These are phyloP conservation scores for Lolium multiflorum DNA, from an alignment of 176 grass and related monocot genomes.

Conservation along the genomic window DNA sequence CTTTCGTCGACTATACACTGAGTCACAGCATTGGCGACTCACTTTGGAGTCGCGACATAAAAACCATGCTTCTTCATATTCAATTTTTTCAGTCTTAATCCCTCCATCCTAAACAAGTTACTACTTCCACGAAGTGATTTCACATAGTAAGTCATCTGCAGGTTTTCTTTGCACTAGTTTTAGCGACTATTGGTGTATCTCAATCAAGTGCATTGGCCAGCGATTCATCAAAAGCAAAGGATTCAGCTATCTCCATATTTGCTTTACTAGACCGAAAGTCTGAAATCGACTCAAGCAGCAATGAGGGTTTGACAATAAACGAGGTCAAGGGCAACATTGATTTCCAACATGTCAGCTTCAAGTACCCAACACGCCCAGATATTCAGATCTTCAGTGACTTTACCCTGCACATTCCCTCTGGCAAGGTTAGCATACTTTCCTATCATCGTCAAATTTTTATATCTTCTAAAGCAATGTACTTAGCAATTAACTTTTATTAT, in stretches of 20 bases:
- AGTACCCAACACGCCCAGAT: slow-evolving; percentile 65
- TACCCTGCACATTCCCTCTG: slow-evolving; percentile 52
- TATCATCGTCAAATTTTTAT: neutral
- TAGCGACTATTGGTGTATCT: slow-evolving; percentile 62
- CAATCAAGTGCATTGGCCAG: slow-evolving; percentile 70
- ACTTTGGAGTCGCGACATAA: too few species aligned
- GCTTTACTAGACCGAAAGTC: slow-evolving; percentile 66
- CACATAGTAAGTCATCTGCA: slow-evolving; percentile 20
- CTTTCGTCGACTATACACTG: too few species aligned
- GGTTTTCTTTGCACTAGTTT: slow-evolving; percentile 68
- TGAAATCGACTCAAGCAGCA: slow-evolving; percentile 57
- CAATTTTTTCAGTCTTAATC: neutral
- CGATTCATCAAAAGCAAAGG: slow-evolving; percentile 67
- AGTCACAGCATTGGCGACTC: too few species aligned
- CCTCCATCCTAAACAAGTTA: neutral
- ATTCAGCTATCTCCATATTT: slow-evolving; percentile 68
- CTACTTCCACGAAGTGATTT: neutral
- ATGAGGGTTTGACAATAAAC: slow-evolving; percentile 50
- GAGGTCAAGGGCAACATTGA: slow-evolving; percentile 70
- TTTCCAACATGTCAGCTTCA: slow-evolving; percentile 66
- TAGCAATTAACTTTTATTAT: neutral
- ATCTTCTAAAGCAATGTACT: neutral
- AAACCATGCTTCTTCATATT: neutral
- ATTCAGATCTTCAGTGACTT: slow-evolving; percentile 65
- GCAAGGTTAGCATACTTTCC: slow-evolving; percentile 53